Evolutionary conservation across 306 rosid genomes (phyloP).

Genomic region (Gastrolobium villosum): DNA sequence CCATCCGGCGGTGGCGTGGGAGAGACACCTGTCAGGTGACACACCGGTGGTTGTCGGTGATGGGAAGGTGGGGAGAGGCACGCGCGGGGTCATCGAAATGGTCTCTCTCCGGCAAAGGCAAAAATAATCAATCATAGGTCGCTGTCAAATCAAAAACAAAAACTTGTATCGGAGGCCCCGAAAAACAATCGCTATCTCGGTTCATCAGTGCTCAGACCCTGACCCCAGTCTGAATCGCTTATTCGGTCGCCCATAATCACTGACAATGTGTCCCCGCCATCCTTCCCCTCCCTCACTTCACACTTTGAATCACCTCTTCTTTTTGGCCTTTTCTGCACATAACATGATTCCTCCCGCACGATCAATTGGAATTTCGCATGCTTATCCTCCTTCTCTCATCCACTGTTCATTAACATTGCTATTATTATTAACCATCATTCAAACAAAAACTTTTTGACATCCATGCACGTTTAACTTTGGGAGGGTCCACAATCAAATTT

Average conservation of each 20-base stretch:
- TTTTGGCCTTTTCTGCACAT: constrained; percentile 48
- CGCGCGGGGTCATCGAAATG: no score
- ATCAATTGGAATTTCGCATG: neutral
- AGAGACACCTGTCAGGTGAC: constrained; percentile 54
- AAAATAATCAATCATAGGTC: neutral
- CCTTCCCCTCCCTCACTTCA: neutral
- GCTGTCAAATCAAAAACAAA: constrained; percentile 2
- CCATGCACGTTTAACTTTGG: no score
- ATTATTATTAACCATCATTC: neutral
- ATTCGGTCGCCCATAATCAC: constrained; percentile 57
- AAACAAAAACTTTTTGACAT: neutral
- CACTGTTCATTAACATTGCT: neutral
- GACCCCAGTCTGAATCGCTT: neutral
- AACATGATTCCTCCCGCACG: constrained; percentile 46
- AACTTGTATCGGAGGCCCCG: neutral
- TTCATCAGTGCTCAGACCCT: neutral
- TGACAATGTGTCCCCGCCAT: constrained; percentile 43
- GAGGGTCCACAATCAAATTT: no score
- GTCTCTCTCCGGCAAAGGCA: no score
- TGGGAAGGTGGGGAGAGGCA: no score
- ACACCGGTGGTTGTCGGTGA: constrained; percentile 58
- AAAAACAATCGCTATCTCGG: constrained; percentile 16
- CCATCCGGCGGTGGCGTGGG: neutral
- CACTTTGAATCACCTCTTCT: neutral
- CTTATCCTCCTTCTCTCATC: neutral